Percentiles rank a stretch among this genome's conserved stretches.
Evolutionary conservation across 2,329 filamentous ascomycete species (phyloP).

Genomic region (Phyllosticta capitalensis): DNA sequence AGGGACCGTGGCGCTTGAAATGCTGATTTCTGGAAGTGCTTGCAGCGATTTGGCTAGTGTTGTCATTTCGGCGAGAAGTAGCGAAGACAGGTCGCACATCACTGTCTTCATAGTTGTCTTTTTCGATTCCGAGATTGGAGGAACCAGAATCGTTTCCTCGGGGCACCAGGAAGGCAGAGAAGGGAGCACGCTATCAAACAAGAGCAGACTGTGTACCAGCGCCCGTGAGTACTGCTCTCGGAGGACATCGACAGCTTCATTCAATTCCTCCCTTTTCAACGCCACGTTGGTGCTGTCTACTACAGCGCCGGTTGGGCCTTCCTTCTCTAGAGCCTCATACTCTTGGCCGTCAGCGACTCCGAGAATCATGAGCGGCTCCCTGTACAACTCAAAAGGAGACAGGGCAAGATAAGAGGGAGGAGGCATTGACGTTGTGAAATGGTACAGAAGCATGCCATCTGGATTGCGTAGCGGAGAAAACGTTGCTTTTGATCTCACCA

Average conservation of each 20-base stretch:
- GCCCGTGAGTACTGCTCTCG: slow-evolving; percentile 66
- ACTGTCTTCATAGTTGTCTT: slow-evolving; percentile 54
- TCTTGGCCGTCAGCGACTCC: slow-evolving; percentile 77
- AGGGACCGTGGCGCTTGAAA: slow-evolving; percentile 14
- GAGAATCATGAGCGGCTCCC: slow-evolving; percentile 74
- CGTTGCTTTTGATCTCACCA: slow-evolving; percentile 53
- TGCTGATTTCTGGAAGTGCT: slow-evolving; percentile 56
- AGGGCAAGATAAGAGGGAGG: slow-evolving; percentile 70
- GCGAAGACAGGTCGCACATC: slow-evolving; percentile 36
- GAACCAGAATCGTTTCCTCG: slow-evolving; percentile 62
- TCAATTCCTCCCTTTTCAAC: slow-evolving; percentile 22
- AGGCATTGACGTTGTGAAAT: slow-evolving; percentile 70
- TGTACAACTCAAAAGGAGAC: slow-evolving; percentile 82
- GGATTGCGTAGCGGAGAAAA: slow-evolving; percentile 88
- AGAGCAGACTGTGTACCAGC: slow-evolving; percentile 65
- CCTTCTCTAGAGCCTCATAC: slow-evolving; percentile 38
- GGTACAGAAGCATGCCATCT: slow-evolving; percentile 76
- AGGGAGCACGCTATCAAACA: slow-evolving; percentile 53
- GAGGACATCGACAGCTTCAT: slow-evolving; percentile 59
- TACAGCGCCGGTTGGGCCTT: slow-evolving; percentile 15
- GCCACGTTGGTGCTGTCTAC: slow-evolving; percentile 14
- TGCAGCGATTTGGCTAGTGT: slow-evolving; percentile 39
- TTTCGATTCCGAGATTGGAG: slow-evolving; percentile 57
- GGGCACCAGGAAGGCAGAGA: slow-evolving; percentile 34
- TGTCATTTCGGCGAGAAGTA: slow-evolving; percentile 38